These are phyloP conservation scores for Colletotrichum viniferum DNA, from an alignment of 2,329 filamentous ascomycete genomes.

Conservation along the genomic window DNA sequence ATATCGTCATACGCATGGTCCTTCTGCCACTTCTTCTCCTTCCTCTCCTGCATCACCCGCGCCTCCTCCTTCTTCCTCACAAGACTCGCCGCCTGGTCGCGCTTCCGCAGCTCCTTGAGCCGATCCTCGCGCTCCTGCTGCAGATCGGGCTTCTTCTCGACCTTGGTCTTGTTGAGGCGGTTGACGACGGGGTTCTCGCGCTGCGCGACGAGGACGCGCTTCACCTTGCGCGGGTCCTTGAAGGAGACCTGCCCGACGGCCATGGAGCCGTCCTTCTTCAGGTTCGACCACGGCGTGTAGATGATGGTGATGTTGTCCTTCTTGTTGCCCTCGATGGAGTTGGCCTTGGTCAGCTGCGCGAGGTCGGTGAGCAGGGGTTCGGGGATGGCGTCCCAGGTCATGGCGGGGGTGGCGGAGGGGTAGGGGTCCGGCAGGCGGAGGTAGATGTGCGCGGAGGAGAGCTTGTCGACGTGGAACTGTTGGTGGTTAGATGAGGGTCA, in stretches of 20 bases:
- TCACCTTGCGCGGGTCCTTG: slow-evolving; percentile 86
- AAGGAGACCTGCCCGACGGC: slow-evolving; percentile 93
- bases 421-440: slow-evolving; percentile 78
- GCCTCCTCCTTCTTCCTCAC: slow-evolving; percentile 80
- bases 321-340: slow-evolving; percentile 99
- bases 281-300: slow-evolving; percentile 97
- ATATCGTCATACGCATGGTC: slow-evolving; percentile 98
- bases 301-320: slow-evolving; percentile 97
- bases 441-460: slow-evolving; percentile 96
- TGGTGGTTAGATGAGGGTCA: neutral
- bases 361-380: slow-evolving; percentile 80
- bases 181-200: slow-evolving; percentile 93
- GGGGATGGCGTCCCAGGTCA: slow-evolving; percentile 79
- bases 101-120: slow-evolving; percentile 71
- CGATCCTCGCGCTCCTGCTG: slow-evolving; percentile 81
- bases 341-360: slow-evolving; percentile 97
- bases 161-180: slow-evolving; percentile 95
- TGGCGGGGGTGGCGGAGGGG: neutral
- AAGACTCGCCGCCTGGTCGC: slow-evolving; percentile 67
- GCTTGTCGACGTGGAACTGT: slow-evolving; percentile 97
- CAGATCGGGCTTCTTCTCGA: slow-evolving; percentile 86
- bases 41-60: slow-evolving; percentile 75
- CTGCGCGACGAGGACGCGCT: slow-evolving; percentile 77
- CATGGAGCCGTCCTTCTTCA: slow-evolving; percentile 96
- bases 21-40: slow-evolving; percentile 91